Conservation (phyloP, 2,329 filamentous ascomycete species). For the Aspergillus cejpii region DNA sequence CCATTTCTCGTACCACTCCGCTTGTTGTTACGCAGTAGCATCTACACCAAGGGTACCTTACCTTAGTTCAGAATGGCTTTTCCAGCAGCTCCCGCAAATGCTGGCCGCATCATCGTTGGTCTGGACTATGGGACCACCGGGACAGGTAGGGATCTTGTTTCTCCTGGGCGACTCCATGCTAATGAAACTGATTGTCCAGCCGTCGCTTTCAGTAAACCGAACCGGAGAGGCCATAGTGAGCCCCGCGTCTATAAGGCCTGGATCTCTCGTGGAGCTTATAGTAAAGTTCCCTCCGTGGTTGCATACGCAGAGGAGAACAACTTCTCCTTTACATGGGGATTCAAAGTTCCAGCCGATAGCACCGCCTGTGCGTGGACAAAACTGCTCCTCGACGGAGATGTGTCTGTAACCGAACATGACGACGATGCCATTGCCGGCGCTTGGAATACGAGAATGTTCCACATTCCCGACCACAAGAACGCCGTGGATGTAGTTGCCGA, state of each 20-base stretch:
- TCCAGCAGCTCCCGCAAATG: too few relatives aligned
- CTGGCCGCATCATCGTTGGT: too few relatives aligned
- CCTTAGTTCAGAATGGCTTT: too few relatives aligned
- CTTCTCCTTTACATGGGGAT: constrained; percentile 19
- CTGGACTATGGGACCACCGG: too few relatives aligned
- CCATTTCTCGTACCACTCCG: too few relatives aligned
- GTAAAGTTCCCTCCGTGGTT: constrained; percentile 24
- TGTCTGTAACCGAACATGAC: constrained; percentile 16
- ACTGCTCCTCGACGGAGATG: constrained; percentile 21
- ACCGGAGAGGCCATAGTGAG: constrained; percentile 11
- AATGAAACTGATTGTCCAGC: too few relatives aligned
- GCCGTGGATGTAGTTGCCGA: constrained; percentile 20
- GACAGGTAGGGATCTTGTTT: too few relatives aligned
- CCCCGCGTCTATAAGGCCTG: constrained; percentile 21
- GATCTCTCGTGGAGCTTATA: constrained; percentile 11
- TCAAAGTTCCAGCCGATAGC: constrained; percentile 19
- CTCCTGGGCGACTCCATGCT: too few relatives aligned
- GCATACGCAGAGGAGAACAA: constrained; percentile 21
- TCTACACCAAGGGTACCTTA: too few relatives aligned
- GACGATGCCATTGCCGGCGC: constrained; percentile 10
- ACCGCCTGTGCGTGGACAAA: constrained; percentile 27
- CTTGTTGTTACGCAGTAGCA: too few relatives aligned
- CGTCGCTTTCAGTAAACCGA: background rate
- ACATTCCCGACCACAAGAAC: constrained; percentile 15
- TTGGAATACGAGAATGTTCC: constrained; percentile 10